These are phyloP conservation scores for Blastomyces emzantsi DNA, from an alignment of 2,329 filamentous ascomycete species.

Conservation along the genomic window DNA sequence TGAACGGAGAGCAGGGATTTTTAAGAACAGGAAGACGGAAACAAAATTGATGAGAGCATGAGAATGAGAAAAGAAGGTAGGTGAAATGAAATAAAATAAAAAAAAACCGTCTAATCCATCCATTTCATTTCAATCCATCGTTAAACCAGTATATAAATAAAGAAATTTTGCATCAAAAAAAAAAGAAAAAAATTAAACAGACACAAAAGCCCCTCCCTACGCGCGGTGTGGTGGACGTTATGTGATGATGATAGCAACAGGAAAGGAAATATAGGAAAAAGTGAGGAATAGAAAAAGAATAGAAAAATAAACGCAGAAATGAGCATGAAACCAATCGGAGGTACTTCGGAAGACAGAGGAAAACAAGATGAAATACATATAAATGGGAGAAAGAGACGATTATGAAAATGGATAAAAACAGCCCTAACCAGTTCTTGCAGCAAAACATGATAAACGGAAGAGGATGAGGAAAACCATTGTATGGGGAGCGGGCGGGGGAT, in stretches of 20 bases:
- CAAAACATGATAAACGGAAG: no score
- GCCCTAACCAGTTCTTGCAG: constrained; percentile 2
- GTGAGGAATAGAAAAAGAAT: not conserved
- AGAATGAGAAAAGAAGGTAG: not conserved
- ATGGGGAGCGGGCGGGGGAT: not conserved
- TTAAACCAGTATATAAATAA: constrained; percentile 2
- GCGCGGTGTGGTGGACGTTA: not conserved
- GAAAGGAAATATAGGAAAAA: not conserved
- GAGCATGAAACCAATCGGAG: not conserved
- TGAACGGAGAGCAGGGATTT: no score
- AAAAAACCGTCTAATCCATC: constrained; percentile 6
- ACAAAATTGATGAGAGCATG: no score
- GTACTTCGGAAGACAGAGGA: not conserved
- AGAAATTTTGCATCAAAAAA: constrained; percentile 5
- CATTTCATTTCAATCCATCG: constrained; percentile 6
- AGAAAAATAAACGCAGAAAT: not conserved
- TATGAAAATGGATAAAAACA: not conserved
- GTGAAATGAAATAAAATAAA: not conserved
- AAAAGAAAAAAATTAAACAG: not conserved
- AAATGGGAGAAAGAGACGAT: not conserved
- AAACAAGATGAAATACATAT: not conserved
- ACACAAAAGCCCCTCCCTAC: not conserved
- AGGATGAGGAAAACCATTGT: not conserved
- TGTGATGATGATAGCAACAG: not conserved
- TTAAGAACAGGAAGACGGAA: no score